Conservation (phyloP, 179 eudicot species). For the Gypsophila paniculata region DNA sequence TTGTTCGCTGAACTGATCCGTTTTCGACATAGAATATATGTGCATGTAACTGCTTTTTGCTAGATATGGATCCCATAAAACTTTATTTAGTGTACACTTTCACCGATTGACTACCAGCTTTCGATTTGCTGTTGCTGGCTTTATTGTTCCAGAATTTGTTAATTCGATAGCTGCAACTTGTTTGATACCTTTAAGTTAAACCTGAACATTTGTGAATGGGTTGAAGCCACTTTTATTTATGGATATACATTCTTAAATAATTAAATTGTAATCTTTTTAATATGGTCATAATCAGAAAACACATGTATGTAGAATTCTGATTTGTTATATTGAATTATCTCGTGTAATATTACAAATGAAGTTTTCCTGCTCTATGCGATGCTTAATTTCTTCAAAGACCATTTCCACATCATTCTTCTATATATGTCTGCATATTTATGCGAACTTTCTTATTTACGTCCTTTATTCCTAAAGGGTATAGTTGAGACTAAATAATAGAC, state of each 20-base stretch:
- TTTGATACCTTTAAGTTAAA: neutral
- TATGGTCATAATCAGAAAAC: too few relatives aligned
- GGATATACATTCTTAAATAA: too few relatives aligned
- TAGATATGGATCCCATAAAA: neutral
- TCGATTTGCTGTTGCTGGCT: neutral
- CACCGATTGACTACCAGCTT: neutral
- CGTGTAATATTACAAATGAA: neutral
- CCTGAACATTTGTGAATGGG: too few relatives aligned
- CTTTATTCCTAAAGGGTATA: neutral
- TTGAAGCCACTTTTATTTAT: too few relatives aligned
- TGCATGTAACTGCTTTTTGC: too few relatives aligned
- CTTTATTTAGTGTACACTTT: neutral
- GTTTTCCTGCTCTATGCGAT: neutral
- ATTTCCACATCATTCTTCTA: neutral
- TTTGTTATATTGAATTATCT: neutral
- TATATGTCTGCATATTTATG: neutral
- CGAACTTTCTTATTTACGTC: neutral
- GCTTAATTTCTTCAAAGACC: neutral
- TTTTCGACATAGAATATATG: too few relatives aligned
- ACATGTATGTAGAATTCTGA: neutral
- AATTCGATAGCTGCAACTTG: neutral
- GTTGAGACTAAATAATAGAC: constrained; percentile 3
- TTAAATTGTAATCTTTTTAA: too few relatives aligned
- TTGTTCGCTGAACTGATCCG: constrained; percentile 1
- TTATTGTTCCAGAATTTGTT: neutral